Evolutionary conservation across 208 protist genomes (phyloP).

Genomic region (Crithidia expoeki): DNA sequence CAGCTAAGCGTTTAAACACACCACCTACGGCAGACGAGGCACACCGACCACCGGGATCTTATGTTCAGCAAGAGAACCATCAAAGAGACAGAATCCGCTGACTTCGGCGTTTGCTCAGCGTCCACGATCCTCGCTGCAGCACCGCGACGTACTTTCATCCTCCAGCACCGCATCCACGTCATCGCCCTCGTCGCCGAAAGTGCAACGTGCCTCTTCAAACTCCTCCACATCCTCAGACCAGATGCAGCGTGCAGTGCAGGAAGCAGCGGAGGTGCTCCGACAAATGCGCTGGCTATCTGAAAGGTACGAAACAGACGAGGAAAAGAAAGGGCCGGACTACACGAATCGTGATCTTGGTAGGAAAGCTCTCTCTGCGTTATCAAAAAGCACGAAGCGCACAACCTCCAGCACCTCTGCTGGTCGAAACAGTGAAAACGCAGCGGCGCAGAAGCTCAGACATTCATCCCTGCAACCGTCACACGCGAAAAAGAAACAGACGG

Average conservation of each 20-base stretch:
- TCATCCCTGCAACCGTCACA: too few species aligned
- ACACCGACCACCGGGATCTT: too few species aligned
- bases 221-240: conserved; percentile 7
- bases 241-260: conserved; percentile 13
- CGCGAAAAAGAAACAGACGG: too few species aligned
- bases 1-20: too few species aligned
- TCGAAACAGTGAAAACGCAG: background rate
- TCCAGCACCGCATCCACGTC: background rate
- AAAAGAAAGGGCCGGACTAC: background rate
- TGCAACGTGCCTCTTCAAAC: background rate
- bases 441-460: too few species aligned
- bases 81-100: too few species aligned
- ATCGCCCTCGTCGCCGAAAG: background rate
- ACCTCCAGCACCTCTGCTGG: background rate
- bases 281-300: conserved; percentile 1
- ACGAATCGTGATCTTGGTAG: too few species aligned
- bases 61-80: too few species aligned
- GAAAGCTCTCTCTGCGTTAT: background rate
- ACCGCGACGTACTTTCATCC: too few species aligned
- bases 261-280: conserved; percentile 16
- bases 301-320: background rate
- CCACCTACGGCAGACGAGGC: too few species aligned
- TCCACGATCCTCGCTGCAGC: too few species aligned
- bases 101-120: too few species aligned
- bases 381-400: background rate